phyloP scores from a whole-genome alignment of 805 yeast genomes.

The Metschnikowia corniflorae region DNA sequence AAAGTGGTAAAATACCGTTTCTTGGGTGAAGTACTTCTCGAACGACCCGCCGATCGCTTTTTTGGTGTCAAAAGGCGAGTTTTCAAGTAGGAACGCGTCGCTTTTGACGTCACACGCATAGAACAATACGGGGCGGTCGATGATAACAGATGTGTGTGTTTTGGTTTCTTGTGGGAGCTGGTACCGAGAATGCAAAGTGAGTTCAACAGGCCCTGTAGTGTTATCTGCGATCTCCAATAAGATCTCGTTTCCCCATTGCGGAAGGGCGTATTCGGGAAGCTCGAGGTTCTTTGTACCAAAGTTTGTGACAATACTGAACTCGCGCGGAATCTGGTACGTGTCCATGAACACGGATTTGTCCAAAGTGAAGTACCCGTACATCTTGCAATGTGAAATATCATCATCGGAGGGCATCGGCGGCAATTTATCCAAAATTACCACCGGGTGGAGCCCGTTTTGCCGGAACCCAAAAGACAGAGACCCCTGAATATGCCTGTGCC shows the following conservation, averaged over 20 bases:
- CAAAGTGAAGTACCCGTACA: slow-evolving; percentile 32
- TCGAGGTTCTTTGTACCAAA: slow-evolving; percentile 37
- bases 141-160: slow-evolving; percentile 11
- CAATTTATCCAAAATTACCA: slow-evolving; percentile 15
- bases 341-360: slow-evolving; percentile 35
- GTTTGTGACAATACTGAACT: slow-evolving; percentile 21
- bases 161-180: slow-evolving; percentile 26
- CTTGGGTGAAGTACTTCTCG: slow-evolving; percentile 36
- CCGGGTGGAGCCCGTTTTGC: slow-evolving; percentile 39
- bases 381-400: slow-evolving; percentile 24
- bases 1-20: slow-evolving; percentile 37
- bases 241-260: slow-evolving; percentile 40
- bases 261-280: slow-evolving; percentile 35
- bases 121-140: slow-evolving; percentile 29
- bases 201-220: slow-evolving; percentile 9
- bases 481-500: slow-evolving; percentile 23
- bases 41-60: slow-evolving; percentile 30
- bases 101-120: slow-evolving; percentile 34
- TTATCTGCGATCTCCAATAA: slow-evolving; percentile 26
- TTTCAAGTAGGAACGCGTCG: slow-evolving; percentile 26
- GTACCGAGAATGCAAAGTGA: slow-evolving; percentile 40
- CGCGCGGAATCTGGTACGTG: slow-evolving; percentile 32
- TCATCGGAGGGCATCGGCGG: slow-evolving; percentile 24
- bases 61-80: slow-evolving; percentile 37
- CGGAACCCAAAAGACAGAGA: slow-evolving; percentile 3